Evolutionary conservation across 78 protist species (phyloP).

Genomic region (Tieghemostelium lacteum): DNA sequence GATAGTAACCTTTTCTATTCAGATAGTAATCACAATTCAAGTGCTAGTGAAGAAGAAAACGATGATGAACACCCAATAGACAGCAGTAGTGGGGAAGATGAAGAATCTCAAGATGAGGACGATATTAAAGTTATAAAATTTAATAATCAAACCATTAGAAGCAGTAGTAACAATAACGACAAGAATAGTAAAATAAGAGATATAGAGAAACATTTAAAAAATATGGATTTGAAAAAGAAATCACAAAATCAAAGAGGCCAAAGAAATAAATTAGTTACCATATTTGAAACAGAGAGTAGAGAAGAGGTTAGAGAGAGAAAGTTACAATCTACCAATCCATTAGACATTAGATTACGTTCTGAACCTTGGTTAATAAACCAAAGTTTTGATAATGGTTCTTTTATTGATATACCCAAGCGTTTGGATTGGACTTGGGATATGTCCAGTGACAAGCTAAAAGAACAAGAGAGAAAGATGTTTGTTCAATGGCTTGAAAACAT

Average conservation of each 20-base stretch:
- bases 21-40: slow-evolving; percentile 1
- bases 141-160: slow-evolving; percentile 9
- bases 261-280: slow-evolving; percentile 41
- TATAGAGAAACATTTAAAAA: background rate
- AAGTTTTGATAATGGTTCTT: slow-evolving; percentile 16
- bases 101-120: slow-evolving; percentile 19
- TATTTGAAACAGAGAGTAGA: slow-evolving; percentile 64
- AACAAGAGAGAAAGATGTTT: slow-evolving; percentile 65
- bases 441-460: slow-evolving; percentile 61
- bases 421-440: slow-evolving; percentile 76
- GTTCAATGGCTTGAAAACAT: slow-evolving; percentile 51
- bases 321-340: slow-evolving; percentile 19
- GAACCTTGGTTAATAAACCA: slow-evolving; percentile 61
- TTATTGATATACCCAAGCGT: slow-evolving; percentile 83
- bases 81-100: background rate
- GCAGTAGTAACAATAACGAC: background rate
- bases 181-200: background rate
- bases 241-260: no score
- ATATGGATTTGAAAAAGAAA: background rate
- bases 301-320: slow-evolving; percentile 75
- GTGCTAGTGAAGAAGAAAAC: background rate
- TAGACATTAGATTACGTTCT: slow-evolving; percentile 17
- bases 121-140: background rate
- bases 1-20: no score
- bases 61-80: background rate